Conservation (phyloP, 805 yeast species). For the Brettanomyces bruxellensis region DNA sequence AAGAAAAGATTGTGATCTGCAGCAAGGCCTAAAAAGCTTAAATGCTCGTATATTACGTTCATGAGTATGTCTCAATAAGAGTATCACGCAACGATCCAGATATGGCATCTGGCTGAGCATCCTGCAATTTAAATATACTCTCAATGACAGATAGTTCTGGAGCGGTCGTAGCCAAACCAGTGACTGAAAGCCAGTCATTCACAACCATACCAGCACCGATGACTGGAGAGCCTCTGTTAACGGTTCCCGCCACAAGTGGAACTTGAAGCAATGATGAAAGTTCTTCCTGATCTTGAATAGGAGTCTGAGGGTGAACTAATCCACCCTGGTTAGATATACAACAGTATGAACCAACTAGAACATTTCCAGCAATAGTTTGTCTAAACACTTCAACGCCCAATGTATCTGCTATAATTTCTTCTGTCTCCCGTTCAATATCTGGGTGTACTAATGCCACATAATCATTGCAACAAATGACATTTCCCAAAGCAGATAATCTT, state of each 20-base stretch:
- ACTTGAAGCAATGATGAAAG: constrained; percentile 90
- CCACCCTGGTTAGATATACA: constrained; percentile 96
- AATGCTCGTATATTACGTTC: constrained; percentile 6
- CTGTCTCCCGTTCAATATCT: constrained; percentile 98
- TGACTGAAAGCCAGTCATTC: constrained; percentile 95
- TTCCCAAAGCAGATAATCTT: constrained; percentile 92
- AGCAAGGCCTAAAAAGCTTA: neutral
- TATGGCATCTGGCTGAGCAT: constrained; percentile 81
- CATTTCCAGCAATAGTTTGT: constrained; percentile 98
- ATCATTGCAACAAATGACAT: constrained; percentile 97
- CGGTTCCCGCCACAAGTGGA: constrained; percentile 97
- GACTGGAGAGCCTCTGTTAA: constrained; percentile 94
- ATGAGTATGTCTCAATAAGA: constrained; percentile 84
- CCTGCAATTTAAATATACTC: constrained; percentile 89
- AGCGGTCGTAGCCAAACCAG: constrained; percentile 97
- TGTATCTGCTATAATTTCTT: constrained; percentile 95
- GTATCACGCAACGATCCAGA: constrained; percentile 84
- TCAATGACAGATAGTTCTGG: constrained; percentile 96
- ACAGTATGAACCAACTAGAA: constrained; percentile 94
- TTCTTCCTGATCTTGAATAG: constrained; percentile 97
- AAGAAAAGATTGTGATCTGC: neutral
- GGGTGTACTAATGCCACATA: constrained; percentile 99
- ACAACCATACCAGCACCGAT: constrained; percentile 99
- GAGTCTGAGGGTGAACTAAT: constrained; percentile 94
- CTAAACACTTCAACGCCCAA: constrained; percentile 98